phyloP scores from a whole-genome alignment of 768 basidiomycete species.

The Tulasnella sp. region DNA sequence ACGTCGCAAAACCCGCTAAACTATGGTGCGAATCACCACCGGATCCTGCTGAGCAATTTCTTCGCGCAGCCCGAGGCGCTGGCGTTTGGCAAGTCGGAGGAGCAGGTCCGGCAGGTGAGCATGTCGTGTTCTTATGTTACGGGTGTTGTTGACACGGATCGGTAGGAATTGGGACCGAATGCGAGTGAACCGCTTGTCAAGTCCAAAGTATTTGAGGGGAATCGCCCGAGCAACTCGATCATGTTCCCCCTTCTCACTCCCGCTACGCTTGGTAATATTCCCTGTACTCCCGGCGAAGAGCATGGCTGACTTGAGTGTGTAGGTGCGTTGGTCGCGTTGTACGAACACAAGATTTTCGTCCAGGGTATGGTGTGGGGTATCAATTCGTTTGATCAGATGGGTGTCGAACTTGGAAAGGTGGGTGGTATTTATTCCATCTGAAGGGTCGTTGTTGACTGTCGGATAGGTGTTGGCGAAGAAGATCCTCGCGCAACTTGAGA shows the following conservation, averaged over 20 bases:
- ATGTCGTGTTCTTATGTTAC: background rate
- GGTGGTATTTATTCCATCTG: background rate
- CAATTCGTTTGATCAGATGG: constrained; percentile 99
- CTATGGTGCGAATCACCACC: constrained; percentile 75
- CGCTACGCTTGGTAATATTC: constrained; percentile 72
- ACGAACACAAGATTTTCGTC: constrained; percentile 98
- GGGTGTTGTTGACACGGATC: too few relatives aligned
- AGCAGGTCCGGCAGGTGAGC: constrained; percentile 46
- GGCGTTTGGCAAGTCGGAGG: constrained; percentile 95
- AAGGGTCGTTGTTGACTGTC: background rate
- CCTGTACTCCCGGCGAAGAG: too few relatives aligned
- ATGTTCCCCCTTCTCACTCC: constrained; percentile 90
- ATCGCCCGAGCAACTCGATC: constrained; percentile 92
- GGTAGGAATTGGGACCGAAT: constrained; percentile 40
- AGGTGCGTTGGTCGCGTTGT: constrained; percentile 77
- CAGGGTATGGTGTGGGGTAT: constrained; percentile 98
- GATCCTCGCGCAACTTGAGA: constrained; percentile 79
- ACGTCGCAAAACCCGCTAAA: constrained; percentile 83
- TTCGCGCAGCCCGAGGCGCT: constrained; percentile 97
- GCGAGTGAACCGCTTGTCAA: constrained; percentile 80
- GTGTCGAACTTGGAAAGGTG: constrained; percentile 89
- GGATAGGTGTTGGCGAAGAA: constrained; percentile 76
- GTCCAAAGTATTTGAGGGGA: constrained; percentile 97
- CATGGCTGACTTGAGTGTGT: too few relatives aligned
- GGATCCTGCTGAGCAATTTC: constrained; percentile 94